A percentile compares a stretch with the other conserved stretches of the same genome.
These are phyloP conservation scores for Mycena alexandri DNA, from an alignment of 768 basidiomycete species.

Conservation along the genomic window DNA sequence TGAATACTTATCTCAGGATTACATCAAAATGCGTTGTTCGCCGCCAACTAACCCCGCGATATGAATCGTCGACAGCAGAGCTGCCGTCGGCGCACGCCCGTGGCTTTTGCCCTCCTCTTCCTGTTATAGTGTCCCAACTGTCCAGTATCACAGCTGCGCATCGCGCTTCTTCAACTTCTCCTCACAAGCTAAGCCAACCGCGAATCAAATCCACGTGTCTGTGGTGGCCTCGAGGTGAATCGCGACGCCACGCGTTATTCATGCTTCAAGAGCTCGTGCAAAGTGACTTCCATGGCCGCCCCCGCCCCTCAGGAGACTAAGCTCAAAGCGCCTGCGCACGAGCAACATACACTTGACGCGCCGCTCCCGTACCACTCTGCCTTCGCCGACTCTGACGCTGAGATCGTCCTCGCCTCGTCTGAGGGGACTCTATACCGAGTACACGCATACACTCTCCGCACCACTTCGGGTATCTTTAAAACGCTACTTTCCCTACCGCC, in stretches of 20 bases:
- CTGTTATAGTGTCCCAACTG: too few species aligned
- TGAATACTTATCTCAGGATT: too few species aligned
- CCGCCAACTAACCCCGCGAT: too few species aligned
- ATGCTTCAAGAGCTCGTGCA: slow-evolving; percentile 8
- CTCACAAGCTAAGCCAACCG: slow-evolving; percentile 14
- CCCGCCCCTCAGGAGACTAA: slow-evolving; percentile 18
- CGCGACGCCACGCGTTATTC: slow-evolving; percentile 15
- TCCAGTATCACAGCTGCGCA: too few species aligned
- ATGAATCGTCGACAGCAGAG: too few species aligned
- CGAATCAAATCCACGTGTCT: slow-evolving; percentile 25
- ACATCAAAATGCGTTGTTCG: too few species aligned
- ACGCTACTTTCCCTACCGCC: slow-evolving; percentile 64
- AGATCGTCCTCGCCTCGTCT: slow-evolving; percentile 43
- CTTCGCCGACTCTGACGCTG: slow-evolving; percentile 36
- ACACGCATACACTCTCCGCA: slow-evolving; percentile 62
- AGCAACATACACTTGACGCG: background rate
- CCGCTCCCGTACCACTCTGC: slow-evolving; percentile 27
- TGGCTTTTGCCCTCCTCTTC: too few species aligned
- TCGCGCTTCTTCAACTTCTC: slow-evolving; percentile 8
- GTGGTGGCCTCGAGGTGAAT: slow-evolving; percentile 30
- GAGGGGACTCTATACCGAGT: slow-evolving; percentile 58
- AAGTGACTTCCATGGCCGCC: slow-evolving; percentile 27
- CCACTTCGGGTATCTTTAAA: slow-evolving; percentile 65
- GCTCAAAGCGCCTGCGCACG: slow-evolving; percentile 2
- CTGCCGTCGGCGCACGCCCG: too few species aligned